phyloP scores from a whole-genome alignment of 257 asterid genomes.

The Solanum microdontum region DNA sequence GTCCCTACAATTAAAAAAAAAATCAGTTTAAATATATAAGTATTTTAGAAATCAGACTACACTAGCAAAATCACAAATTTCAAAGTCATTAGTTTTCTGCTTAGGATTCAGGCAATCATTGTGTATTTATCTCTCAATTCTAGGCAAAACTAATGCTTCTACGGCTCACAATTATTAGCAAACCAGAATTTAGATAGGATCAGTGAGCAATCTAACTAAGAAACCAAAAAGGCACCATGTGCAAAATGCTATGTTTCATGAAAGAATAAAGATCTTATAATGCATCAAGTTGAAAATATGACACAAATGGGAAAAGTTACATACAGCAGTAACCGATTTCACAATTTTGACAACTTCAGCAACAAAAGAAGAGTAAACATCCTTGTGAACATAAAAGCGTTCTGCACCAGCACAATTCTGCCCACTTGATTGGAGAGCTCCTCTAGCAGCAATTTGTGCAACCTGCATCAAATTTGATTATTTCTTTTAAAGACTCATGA shows the following conservation, averaged over 20 bases:
- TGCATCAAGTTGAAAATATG: not conserved
- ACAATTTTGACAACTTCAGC: conserved; percentile 87
- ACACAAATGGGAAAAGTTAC: conserved; percentile 10
- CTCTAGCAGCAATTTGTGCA: conserved; percentile 97
- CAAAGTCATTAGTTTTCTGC: not conserved
- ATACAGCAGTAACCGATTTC: conserved; percentile 86
- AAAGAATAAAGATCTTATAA: not conserved
- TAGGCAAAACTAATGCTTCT: not conserved
- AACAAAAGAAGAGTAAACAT: conserved; percentile 61
- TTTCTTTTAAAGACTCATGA: not conserved
- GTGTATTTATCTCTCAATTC: not conserved
- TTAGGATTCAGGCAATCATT: not conserved
- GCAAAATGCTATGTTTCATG: not conserved
- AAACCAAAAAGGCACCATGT: not conserved
- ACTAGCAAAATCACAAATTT: not conserved
- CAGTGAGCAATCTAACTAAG: not conserved
- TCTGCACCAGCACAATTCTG: conserved; percentile 99
- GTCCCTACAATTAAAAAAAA: conserved; percentile 49
- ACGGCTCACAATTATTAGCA: not conserved
- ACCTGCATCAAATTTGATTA: conserved; percentile 41
- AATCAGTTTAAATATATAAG: not conserved
- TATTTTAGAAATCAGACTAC: not conserved
- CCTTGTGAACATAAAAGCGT: conserved; percentile 93
- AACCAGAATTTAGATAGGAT: not conserved
- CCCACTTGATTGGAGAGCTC: conserved; percentile 90